These are phyloP conservation scores for Neopestalotiopsis clavispora DNA, from an alignment of 2,329 filamentous ascomycete genomes.

Conservation along the genomic window DNA sequence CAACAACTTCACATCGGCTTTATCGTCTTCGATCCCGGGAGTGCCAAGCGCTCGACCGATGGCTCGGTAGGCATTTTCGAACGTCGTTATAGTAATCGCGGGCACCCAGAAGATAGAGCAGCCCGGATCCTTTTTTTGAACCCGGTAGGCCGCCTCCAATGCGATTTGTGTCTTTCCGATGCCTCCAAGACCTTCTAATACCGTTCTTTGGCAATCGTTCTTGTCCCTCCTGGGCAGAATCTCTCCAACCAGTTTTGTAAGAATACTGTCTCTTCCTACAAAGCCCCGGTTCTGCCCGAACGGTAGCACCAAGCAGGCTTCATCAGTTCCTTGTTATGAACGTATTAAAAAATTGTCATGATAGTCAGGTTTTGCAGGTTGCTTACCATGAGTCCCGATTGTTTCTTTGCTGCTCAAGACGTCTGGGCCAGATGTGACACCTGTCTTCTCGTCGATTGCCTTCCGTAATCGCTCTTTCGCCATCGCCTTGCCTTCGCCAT, in stretches of 20 bases:
- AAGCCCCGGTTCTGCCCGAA: constrained; percentile 2
- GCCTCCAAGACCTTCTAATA: constrained; percentile 38
- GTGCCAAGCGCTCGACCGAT: constrained; percentile 36
- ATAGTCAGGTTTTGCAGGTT: too few relatives aligned
- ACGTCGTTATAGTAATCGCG: constrained; percentile 29
- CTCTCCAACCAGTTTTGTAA: not conserved
- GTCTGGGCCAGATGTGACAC: too few relatives aligned
- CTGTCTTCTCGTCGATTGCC: too few relatives aligned
- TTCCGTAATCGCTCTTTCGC: not conserved
- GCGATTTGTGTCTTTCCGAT: constrained; percentile 45
- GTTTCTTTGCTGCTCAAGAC: too few relatives aligned
- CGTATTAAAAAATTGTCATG: too few relatives aligned
- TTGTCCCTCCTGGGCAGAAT: constrained; percentile 11
- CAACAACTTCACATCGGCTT: constrained; percentile 39
- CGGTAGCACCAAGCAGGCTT: not conserved
- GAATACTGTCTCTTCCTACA: not conserved
- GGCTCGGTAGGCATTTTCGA: constrained; percentile 40
- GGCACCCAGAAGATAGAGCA: constrained; percentile 48
- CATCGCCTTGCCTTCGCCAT: not conserved
- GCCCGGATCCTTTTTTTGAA: constrained; percentile 28
- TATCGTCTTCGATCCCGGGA: constrained; percentile 34
- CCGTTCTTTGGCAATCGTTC: constrained; percentile 30
- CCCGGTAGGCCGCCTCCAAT: constrained; percentile 37
- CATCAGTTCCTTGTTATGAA: not conserved
- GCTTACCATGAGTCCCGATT: too few relatives aligned